Evolutionary conservation across 495 filamentous ascomycete species (phyloP).

Genomic region (Aspergillus egyptiacus): DNA sequence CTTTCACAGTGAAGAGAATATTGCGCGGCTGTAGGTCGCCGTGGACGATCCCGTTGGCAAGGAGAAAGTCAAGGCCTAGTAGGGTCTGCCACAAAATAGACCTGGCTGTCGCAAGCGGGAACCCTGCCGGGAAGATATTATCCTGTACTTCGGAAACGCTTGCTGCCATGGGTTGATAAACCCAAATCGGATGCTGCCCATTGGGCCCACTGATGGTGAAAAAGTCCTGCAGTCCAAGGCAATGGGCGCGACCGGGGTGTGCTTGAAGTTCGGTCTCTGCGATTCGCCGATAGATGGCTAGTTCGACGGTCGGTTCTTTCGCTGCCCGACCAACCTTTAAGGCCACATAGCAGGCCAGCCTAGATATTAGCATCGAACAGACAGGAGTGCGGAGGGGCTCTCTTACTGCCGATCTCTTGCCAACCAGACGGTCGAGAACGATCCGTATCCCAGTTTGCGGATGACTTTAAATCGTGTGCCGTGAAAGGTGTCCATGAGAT

Average conservation of each 20-base stretch:
- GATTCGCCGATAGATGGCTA: not conserved
- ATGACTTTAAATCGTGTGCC: conserved; percentile 1
- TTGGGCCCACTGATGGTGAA: conserved; percentile 1
- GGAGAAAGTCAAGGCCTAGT: conserved; percentile 32
- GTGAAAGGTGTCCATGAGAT: not conserved
- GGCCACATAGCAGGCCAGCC: conserved; percentile 1
- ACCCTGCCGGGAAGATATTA: not conserved
- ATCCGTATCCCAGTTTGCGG: conserved; percentile 3
- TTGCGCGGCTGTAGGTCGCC: conserved; percentile 40
- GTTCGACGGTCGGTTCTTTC: not conserved
- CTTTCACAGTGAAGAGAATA: conserved; percentile 23
- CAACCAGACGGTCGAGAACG: conserved; percentile 8
- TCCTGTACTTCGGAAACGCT: conserved; percentile 6
- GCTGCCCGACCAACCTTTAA: not conserved
- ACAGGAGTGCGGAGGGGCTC: not conserved
- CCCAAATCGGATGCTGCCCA: not conserved
- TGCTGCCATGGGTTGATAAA: not conserved
- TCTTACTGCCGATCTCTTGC: conserved; percentile 2
- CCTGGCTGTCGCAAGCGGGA: conserved; percentile 26
- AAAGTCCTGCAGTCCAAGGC: not conserved
- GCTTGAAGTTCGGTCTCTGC: not conserved
- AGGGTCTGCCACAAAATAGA: conserved; percentile 32
- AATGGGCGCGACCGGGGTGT: not conserved
- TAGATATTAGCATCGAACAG: not conserved
- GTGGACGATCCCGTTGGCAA: conserved; percentile 33